Base-by-base conservation (phyloP, 805 yeast species). In the Priceomyces melissophilus region DNA sequence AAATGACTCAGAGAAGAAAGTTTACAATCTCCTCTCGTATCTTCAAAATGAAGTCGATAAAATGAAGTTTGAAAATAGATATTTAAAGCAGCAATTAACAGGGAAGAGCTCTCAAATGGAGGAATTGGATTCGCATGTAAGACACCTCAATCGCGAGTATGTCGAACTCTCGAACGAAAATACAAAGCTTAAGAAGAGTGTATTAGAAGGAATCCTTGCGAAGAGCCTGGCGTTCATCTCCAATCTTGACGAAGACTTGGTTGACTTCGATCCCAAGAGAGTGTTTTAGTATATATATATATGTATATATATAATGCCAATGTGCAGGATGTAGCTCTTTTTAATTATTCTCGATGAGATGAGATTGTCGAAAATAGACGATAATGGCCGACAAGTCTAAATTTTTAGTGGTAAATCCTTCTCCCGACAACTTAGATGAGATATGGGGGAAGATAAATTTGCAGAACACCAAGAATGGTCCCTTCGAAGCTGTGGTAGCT, bases 401-500 rank as follows among this genome's bases (percentile, higher is more conserved):
- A 45, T 59, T 69, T 38, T 57, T 78, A 35, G 70, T 77, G 14
- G 54, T 77, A 28, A 67, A 77, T 49, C 81, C 82, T 3, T 46
- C 63, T 13, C 63, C 72, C 1, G 47, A 61, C 1, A 54, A 60
- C 6, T 46, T 82, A 6, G 67, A 70, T 0, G 76, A 74, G 43
- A 65, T 76, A 0, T 49, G 75, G 4, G 57, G 50, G 31, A 69
- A 74, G 38, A 70, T 80, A 3, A 75, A 78, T 49, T 45, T 64
- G 1, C 69, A 82, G 38, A 65, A 81, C 49, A 43, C 54, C 15
- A 82, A 78, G 49, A 80, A 79, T 33, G 89, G 89, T 0, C 88
- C 88, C 0, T 84, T 84, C 51, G 82, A 74, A 35, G 64, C 74
- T 2, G 73, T 75, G 0, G 30, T 83, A 1, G 52, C 82, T 4